These are phyloP conservation scores for Talaromyces sp. DNA, from an alignment of 2,329 filamentous ascomycete species.

Conservation along the genomic window DNA sequence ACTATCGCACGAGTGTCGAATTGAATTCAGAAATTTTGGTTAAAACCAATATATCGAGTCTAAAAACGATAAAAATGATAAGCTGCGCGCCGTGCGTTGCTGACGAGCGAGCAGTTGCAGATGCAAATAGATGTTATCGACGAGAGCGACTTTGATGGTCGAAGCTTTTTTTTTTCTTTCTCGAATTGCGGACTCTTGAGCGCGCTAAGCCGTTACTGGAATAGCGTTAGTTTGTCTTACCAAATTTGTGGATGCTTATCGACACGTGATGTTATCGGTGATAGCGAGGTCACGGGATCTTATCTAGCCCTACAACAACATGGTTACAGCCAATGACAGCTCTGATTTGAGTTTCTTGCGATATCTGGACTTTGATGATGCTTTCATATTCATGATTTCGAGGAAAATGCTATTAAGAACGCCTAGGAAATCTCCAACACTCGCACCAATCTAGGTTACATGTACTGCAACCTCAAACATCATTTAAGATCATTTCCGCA, in stretches of 20 bases:
- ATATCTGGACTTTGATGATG: background rate
- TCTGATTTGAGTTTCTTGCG: background rate
- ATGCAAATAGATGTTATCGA: conserved; percentile 10
- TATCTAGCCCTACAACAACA: conserved; percentile 9
- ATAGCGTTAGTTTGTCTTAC: conserved; percentile 21
- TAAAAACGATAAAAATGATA: background rate
- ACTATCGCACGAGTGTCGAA: background rate
- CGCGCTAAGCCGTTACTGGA: conserved; percentile 24
- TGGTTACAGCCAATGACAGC: background rate
- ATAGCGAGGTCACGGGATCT: conserved; percentile 26
- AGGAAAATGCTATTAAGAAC: background rate
- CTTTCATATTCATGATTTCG: background rate
- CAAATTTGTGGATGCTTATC: conserved; percentile 19
- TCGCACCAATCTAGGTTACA: background rate
- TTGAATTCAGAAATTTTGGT: background rate
- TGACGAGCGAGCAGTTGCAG: conserved; percentile 13
- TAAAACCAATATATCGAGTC: background rate
- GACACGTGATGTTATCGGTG: conserved; percentile 20
- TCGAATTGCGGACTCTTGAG: conserved; percentile 35
- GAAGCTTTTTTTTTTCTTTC: conserved; percentile 34
- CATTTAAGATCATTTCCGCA: background rate
- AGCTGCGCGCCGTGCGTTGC: conserved; percentile 8
- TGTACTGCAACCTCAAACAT: background rate
- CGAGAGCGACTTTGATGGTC: conserved; percentile 34
- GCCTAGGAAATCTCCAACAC: background rate